A percentile compares a stretch with the other conserved stretches of the same genome.
Evolutionary conservation across 2,329 filamentous ascomycete genomes (phyloP).

Genomic region (Neonectria hederae): DNA sequence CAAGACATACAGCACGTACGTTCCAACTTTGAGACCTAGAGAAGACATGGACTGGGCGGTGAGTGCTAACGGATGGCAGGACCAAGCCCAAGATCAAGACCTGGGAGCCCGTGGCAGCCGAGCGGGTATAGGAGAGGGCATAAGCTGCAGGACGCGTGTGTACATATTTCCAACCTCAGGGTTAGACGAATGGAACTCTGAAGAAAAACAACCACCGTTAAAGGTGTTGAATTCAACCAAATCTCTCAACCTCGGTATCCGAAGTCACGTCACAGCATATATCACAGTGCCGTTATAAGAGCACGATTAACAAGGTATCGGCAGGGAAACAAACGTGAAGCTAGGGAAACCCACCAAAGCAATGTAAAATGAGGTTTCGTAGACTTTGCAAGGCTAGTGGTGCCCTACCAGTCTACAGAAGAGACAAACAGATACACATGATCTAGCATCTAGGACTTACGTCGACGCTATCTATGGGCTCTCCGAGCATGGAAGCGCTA

Average conservation of each 20-base stretch:
- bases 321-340: background rate
- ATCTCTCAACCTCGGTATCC: background rate
- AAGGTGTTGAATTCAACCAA: slow-evolving; percentile 26
- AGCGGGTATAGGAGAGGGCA: slow-evolving; percentile 42
- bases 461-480: slow-evolving; percentile 37
- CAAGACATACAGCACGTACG: slow-evolving; percentile 95
- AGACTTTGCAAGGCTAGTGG: background rate
- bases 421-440: slow-evolving; percentile 4
- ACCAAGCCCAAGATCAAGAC: slow-evolving; percentile 62
- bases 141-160: slow-evolving; percentile 30
- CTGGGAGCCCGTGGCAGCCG: slow-evolving; percentile 60
- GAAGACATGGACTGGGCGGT: background rate
- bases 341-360: background rate
- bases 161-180: slow-evolving; percentile 44
- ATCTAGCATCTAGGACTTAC: slow-evolving; percentile 34
- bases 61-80: slow-evolving; percentile 47
- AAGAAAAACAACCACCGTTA: slow-evolving; percentile 14
- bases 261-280: background rate
- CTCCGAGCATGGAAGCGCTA: slow-evolving; percentile 25
- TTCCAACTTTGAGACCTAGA: slow-evolving; percentile 38
- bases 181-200: slow-evolving; percentile 33
- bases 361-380: background rate
- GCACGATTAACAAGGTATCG: background rate
- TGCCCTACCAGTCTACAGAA: background rate
- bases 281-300: background rate